A percentile compares a stretch with the other conserved stretches of the same genome.
Conservation (phyloP, 1,139 yeast species). For the Suhomyces chickasaworum region DNA sequence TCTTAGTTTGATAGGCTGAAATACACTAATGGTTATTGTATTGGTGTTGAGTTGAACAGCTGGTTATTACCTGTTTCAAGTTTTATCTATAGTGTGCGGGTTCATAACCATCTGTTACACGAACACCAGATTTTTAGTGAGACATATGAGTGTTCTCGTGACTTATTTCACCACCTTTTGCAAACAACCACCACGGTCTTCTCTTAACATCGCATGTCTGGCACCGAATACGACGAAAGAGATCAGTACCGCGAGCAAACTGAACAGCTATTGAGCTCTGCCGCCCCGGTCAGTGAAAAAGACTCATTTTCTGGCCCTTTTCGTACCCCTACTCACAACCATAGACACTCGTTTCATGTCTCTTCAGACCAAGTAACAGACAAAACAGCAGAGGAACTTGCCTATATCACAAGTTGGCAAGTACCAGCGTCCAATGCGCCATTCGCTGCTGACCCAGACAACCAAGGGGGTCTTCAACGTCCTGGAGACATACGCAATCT, state of each 20-base stretch:
- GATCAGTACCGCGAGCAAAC: constrained; percentile 6
- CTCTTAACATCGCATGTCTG: neutral
- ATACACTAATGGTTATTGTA: too few relatives aligned
- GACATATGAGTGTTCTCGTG: neutral
- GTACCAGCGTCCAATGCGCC: constrained; percentile 2
- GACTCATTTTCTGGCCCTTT: neutral
- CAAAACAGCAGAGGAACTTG: constrained; percentile 1
- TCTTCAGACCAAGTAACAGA: neutral
- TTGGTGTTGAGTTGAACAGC: too few relatives aligned
- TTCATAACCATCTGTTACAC: neutral
- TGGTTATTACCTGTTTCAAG: too few relatives aligned
- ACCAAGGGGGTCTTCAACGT: neutral
- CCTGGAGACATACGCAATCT: constrained; percentile 23
- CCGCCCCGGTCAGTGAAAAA: neutral
- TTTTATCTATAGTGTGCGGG: neutral
- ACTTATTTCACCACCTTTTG: neutral
- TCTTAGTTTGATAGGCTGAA: too few relatives aligned
- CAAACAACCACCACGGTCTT: constrained; percentile 6
- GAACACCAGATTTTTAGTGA: neutral
- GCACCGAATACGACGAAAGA: constrained; percentile 4
- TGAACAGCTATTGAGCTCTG: constrained; percentile 5
- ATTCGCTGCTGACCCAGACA: constrained; percentile 1
- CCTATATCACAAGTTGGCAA: constrained; percentile 1
- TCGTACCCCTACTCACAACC: neutral
- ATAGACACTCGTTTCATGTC: constrained; percentile 4